These are phyloP conservation scores for Harringtonia aguacate DNA, from an alignment of 2,329 filamentous ascomycete species.

Conservation along the genomic window DNA sequence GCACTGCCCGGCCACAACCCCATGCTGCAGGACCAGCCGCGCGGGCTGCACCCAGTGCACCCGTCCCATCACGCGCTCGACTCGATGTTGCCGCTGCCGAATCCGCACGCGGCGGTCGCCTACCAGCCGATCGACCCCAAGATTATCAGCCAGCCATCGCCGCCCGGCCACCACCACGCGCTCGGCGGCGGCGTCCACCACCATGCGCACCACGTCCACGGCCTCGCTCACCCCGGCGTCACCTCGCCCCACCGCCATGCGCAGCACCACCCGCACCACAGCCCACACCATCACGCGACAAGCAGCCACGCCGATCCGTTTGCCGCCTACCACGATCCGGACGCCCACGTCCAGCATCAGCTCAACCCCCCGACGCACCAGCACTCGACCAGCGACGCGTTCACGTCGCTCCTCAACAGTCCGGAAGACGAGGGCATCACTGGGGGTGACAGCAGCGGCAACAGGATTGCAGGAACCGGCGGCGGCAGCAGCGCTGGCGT, in stretches of 20 bases:
- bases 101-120: constrained; percentile 16
- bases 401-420: constrained; percentile 42
- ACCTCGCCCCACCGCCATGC: too few species aligned
- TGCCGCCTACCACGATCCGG: constrained; percentile 24
- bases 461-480: too few species aligned
- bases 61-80: constrained; percentile 18
- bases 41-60: constrained; percentile 21
- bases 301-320: constrained; percentile 17
- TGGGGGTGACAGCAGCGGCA: constrained; percentile 1
- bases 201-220: neutral
- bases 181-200: neutral
- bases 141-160: constrained; percentile 36
- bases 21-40: constrained; percentile 19
- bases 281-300: neutral
- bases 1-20: constrained; percentile 16
- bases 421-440: constrained; percentile 22
- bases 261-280: neutral
- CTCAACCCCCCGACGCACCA: constrained; percentile 12
- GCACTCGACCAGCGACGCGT: constrained; percentile 33
- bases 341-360: constrained; percentile 22
- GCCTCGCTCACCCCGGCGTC: neutral
- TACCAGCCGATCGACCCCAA: constrained; percentile 49
- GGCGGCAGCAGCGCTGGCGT: neutral
- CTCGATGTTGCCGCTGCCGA: constrained; percentile 10
- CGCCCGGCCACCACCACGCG: constrained; percentile 13